Evolutionary conservation across 2,329 filamentous ascomycete species (phyloP), one percentile per base, ranked within the genome.

Genomic region (Alternaria hordeiaustralica): DNA sequence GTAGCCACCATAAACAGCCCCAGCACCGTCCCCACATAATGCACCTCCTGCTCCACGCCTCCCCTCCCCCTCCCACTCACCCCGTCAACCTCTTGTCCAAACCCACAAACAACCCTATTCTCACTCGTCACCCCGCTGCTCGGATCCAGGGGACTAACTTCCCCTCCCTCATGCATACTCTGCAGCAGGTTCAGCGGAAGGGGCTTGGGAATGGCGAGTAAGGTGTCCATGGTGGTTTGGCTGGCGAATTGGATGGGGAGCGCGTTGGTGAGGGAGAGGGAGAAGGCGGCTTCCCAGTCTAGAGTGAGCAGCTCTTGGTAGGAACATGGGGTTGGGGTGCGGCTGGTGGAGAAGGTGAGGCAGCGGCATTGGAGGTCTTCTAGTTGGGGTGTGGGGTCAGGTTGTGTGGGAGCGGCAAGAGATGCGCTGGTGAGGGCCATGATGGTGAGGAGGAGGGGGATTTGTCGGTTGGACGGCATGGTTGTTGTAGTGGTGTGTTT

Each of bases 311-410:
- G 66, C 46, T 67, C 67, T 23, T 73, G 55, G 43, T 71, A 66
- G 5, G 67, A 64, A 70, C 74, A 76, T 10, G 66, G 28, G 2
- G 61, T 66, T 11, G 73, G 71, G 36, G 54, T 57, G 18, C 69
- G 60, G 33, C 66, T 63, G 11, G 68, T 62, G 8, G 69, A 70
- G 55, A 74, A 72, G 21, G 71, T 69, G 0, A 77, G 50, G 51
- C 74, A 77, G 51, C 70, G 70, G 54, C 74, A 77, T 43, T 70
- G 64, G 3, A 76, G 58, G 36, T 71, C 69, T 45, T 70, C 63
- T 12, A 72, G 61, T 41, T 41, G 13, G 61, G 58, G 23, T 15
- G 21, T n/a, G 44, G 44, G 36, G 66, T 67, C 33, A n/a, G 36
- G 8, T 0, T n/a, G 8, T 41, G 67, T 63, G 5, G 71, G 66